Conservation (phyloP, 164 flowering plant genomes). For the Chimonanthus praecox region DNA sequence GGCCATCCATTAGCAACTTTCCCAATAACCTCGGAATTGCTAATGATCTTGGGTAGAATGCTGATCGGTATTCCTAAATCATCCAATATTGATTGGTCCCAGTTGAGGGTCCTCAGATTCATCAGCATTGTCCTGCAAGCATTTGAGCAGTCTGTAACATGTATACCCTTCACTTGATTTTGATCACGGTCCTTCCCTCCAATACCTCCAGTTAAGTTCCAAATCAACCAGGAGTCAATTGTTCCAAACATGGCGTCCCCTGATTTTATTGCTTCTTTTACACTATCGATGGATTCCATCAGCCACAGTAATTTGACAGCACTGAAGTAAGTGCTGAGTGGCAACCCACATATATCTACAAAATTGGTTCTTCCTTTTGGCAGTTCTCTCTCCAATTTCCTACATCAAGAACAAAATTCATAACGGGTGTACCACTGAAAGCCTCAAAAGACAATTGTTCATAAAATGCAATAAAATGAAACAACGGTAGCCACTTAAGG, state of each 20-base stretch:
- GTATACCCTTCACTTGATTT: slow-evolving; percentile 35
- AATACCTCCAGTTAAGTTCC: slow-evolving; percentile 84
- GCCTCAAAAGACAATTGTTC: neutral
- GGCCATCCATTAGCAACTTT: slow-evolving; percentile 68
- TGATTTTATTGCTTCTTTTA: slow-evolving; percentile 46
- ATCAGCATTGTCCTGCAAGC: slow-evolving; percentile 92
- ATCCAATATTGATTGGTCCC: slow-evolving; percentile 65
- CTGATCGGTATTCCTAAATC: slow-evolving; percentile 50
- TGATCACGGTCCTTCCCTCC: slow-evolving; percentile 12
- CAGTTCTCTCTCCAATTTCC: slow-evolving; percentile 79
- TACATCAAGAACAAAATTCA: slow-evolving; percentile 22
- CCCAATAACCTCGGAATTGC: slow-evolving; percentile 82
- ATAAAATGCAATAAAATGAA: neutral
- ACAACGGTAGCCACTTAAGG: neutral
- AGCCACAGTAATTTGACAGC: slow-evolving; percentile 86
- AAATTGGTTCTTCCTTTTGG: slow-evolving; percentile 86
- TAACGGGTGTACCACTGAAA: neutral
- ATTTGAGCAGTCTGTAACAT: slow-evolving; percentile 91
- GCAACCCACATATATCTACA: slow-evolving; percentile 72
- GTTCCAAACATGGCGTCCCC: slow-evolving; percentile 94
- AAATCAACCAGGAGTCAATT: slow-evolving; percentile 85
- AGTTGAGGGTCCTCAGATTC: slow-evolving; percentile 75
- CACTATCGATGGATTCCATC: slow-evolving; percentile 66
- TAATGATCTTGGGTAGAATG: slow-evolving; percentile 69
- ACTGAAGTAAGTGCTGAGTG: slow-evolving; percentile 93